Evolutionary conservation across 192 early-diverging fungal genomes (phyloP), one percentile per base, ranked within the genome.

Genomic region (Coemansia asiatica): DNA sequence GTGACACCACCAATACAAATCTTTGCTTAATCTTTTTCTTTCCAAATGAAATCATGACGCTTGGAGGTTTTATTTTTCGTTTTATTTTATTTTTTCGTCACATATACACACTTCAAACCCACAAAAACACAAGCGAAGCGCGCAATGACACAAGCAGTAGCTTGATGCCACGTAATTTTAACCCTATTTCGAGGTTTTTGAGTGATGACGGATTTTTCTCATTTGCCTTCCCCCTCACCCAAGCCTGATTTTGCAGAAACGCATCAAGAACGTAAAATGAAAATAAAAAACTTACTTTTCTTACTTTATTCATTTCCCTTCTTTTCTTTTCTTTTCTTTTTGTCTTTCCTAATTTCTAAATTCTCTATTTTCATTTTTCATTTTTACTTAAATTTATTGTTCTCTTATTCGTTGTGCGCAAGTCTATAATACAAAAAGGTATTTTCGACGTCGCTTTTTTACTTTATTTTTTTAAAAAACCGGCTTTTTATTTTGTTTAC

Each of bases 251-350:
- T 22, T 10, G n/a, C n/a, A 22, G 29, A 31, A 16, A 54, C 10
- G 15, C 33, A 33, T 55, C 38, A 16, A 44, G 8, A 16, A 44
- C 2, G 10, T 38, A 28, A 48, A 58, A 35, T 27, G 25, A n/a
- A 44, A 66, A 31, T 27, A 58, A 66, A 47, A 46, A 21, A n/a
- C n/a, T 58, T 38, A 27, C 6, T 22, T 36, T 56, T 33, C 49
- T 58, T 66, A 15, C 23, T 10, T 48, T 66, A 21, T 31, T 56
- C 21, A 6, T 47, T 38, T 21, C 22, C 21, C 23, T 19, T 46
- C n/a, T 56, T 1, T 28, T 56, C 28, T 44, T 1, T 6, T 31
- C 13, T 21, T 22, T 54, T 21, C 25, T 22, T 21, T 28, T 44
- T 59, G 31, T 51, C 4, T 55, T 13, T 55, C 8, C 6, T 7